Percentiles rank a stretch among this genome's conserved stretches.
These are phyloP conservation scores for Geum urbanum DNA, from an alignment of 306 rosid species.

Conservation along the genomic window DNA sequence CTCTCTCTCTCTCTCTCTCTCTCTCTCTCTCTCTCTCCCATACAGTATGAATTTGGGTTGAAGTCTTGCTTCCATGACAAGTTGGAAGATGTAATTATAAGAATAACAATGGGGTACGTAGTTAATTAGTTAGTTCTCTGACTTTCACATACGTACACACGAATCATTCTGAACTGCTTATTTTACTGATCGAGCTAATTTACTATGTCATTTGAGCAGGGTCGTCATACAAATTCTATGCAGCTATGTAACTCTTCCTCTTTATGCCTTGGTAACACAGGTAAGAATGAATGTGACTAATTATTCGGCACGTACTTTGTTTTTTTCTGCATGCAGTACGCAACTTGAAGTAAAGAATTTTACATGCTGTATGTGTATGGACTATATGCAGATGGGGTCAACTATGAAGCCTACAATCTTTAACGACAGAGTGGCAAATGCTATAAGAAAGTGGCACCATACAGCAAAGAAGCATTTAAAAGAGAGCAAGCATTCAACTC, in stretches of 20 bases:
- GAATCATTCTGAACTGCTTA: neutral
- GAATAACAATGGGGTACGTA: slow-evolving; percentile 62
- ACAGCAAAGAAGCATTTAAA: slow-evolving; percentile 45
- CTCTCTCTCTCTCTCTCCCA: neutral
- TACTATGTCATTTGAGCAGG: slow-evolving; percentile 32
- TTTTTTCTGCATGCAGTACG: neutral
- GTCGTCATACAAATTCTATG: slow-evolving; percentile 66
- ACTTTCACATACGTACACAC: neutral
- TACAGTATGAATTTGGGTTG: slow-evolving; percentile 62
- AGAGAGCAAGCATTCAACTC: slow-evolving; percentile 34
- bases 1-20: no score
- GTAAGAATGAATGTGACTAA: slow-evolving; percentile 23
- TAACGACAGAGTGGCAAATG: slow-evolving; percentile 62
- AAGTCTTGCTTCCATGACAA: slow-evolving; percentile 56
- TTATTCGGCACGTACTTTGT: neutral
- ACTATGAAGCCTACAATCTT: slow-evolving; percentile 71
- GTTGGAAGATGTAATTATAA: slow-evolving; percentile 47
- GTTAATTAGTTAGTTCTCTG: slow-evolving; percentile 13
- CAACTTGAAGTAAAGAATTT: neutral
- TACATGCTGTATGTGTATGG: neutral
- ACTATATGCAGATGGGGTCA: slow-evolving; percentile 65
- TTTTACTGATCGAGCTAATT: neutral
- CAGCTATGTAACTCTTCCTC: slow-evolving; percentile 85
- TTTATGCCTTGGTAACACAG: slow-evolving; percentile 87
- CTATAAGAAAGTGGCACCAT: slow-evolving; percentile 63